These are phyloP conservation scores for Aspergillus uvarum DNA, from an alignment of 2,329 filamentous ascomycete species.

Conservation along the genomic window DNA sequence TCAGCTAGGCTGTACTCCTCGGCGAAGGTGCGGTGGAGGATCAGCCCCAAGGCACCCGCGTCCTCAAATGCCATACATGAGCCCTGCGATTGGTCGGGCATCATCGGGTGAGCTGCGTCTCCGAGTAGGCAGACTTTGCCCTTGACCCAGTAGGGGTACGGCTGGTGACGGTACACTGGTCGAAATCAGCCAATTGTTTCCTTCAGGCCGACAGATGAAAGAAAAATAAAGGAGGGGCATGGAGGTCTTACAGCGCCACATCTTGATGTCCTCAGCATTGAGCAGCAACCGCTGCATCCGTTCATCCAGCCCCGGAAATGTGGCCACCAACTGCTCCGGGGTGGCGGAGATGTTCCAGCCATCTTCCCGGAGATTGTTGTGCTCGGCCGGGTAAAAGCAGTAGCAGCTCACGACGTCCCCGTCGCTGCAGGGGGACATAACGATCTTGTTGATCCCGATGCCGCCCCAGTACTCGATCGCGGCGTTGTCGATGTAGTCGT, in stretches of 20 bases:
- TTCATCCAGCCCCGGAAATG: constrained; percentile 24
- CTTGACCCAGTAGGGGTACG: constrained; percentile 31
- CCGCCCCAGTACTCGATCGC: constrained; percentile 36
- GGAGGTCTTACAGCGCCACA: constrained; percentile 24
- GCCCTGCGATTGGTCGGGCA: constrained; percentile 35
- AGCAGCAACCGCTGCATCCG: constrained; percentile 23
- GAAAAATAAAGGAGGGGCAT: background rate
- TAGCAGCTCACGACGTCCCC: constrained; percentile 42
- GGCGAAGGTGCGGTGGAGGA: constrained; percentile 32
- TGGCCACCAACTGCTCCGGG: constrained; percentile 24
- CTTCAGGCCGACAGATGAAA: background rate
- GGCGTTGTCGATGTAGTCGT: constrained; percentile 37
- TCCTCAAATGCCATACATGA: constrained; percentile 46
- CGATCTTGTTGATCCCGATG: constrained; percentile 42
- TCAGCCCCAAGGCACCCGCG: constrained; percentile 38
- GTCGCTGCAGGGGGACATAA: constrained; percentile 40
- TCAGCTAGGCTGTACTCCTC: constrained; percentile 20
- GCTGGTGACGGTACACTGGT: constrained; percentile 27
- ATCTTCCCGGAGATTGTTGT: constrained; percentile 24
- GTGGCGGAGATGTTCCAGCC: constrained; percentile 25
- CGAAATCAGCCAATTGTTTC: background rate
- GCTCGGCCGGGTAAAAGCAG: constrained; percentile 36
- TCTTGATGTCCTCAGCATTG: constrained; percentile 27
- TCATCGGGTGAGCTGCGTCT: constrained; percentile 37
- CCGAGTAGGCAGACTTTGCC: constrained; percentile 31